Base-by-base conservation (phyloP, 2,329 filamentous ascomycete genomes). In the Torrubiella hemipterigena region DNA sequence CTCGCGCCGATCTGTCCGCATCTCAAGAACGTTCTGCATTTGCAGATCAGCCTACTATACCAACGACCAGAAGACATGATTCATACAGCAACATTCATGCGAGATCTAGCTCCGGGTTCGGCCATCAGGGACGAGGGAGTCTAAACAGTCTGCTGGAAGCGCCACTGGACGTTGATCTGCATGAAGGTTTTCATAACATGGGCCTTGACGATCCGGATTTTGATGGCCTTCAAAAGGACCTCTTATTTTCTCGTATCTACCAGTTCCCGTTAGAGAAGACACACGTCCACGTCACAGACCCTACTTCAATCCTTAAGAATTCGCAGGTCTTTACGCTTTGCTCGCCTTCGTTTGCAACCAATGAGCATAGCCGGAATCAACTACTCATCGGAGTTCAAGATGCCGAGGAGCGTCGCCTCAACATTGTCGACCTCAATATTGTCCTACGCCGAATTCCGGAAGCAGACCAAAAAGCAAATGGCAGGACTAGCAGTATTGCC, bases 21-120 rank as follows among this genome's bases (percentile, higher is more conserved):
- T 91, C 80, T 12, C 82, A 89, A 41, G 86, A 93, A 43, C 71
- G 82, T 45, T 68, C 77, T 2, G 70, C 77, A n/a, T 93, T 93
- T 48, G 70, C 77, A 17, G 86, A 94, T 29, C 71, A 68, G 50
- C 55, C 50, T 41, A 64, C 52, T 3, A 54, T 50, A 9, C 53
- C 58, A 31, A 50, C 50, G 0, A 63, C 65, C 26, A 73, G 79
- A 41, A 71, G 80, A 37, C 69, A 74, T 6, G 78, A 91, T 32
- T 93, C 87, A 2, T 71, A 91, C 31, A 58, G 62, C 14, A 58
- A 56, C 5, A 59, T 59, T 13, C 50, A 50, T 34, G 53, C 17
- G 44, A 57, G 55, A 7, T 47, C 56, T 16, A 59, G 56, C 22
- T 50, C 58, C n/a, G 57, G 49, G 33, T 59, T 59, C 33, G 59